Conservation (phyloP, 208 protist species). For the Acanthamoeba royreba region DNA sequence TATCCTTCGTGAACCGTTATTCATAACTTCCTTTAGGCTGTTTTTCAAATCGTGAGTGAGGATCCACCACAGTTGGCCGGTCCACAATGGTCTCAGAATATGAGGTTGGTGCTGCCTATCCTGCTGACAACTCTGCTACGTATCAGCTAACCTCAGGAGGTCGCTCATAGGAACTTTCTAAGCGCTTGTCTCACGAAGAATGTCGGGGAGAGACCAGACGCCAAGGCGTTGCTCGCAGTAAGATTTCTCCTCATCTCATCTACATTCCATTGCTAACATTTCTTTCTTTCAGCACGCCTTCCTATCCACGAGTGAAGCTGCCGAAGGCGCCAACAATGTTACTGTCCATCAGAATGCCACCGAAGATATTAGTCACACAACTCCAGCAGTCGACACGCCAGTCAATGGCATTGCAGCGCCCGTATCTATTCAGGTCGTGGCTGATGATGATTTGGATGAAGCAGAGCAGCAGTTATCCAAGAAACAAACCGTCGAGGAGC, state of each 20-base stretch:
- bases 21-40: not conserved
- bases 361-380: too few species aligned
- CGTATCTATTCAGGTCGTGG: too few species aligned
- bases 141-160: not conserved
- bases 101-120: too few species aligned
- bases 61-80: not conserved
- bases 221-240: not conserved
- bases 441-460: not conserved
- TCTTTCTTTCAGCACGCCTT: not conserved
- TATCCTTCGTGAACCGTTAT: not conserved
- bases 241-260: not conserved
- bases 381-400: not conserved
- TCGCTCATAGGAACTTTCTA: not conserved
- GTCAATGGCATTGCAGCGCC: too few species aligned
- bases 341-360: not conserved
- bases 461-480: not conserved
- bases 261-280: not conserved
- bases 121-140: not conserved
- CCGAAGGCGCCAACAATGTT: not conserved
- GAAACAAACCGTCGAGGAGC: not conserved
- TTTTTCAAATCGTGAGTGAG: constrained; percentile 37
- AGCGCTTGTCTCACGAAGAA: not conserved
- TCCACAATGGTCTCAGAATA: too few species aligned
- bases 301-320: not conserved
- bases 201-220: not conserved